These are phyloP conservation scores for Guyanaporus albipodus DNA, from an alignment of 768 basidiomycete genomes.

Conservation along the genomic window DNA sequence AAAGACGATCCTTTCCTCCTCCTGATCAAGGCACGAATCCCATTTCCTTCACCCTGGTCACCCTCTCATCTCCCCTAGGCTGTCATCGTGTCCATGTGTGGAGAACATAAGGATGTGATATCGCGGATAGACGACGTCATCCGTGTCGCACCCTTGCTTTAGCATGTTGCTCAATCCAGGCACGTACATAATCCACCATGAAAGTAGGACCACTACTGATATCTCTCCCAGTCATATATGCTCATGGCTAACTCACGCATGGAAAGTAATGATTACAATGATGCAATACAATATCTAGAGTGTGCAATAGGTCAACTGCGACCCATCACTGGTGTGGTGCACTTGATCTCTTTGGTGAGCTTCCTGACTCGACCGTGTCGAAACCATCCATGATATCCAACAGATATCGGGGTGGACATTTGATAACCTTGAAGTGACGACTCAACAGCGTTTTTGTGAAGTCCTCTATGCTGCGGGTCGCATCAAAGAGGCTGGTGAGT, in stretches of 20 bases:
- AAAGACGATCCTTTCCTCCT: neutral
- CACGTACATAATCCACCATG: neutral
- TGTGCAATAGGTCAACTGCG: neutral
- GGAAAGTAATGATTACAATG: neutral
- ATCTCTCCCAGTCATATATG: neutral
- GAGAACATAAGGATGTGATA: neutral
- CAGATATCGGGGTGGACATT: neutral
- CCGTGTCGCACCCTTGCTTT: neutral
- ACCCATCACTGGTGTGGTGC: neutral
- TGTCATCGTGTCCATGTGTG: neutral
- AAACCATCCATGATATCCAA: neutral
- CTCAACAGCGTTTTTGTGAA: neutral
- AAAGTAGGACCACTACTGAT: neutral
- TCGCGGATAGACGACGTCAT: neutral
- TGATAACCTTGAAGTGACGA: neutral
- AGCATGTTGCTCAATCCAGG: neutral
- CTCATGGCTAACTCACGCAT: neutral
- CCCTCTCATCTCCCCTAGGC: neutral
- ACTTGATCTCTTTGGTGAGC: neutral
- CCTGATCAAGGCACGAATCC: neutral
- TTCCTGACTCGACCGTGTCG: neutral
- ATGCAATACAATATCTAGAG: neutral
- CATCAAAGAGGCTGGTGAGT: neutral
- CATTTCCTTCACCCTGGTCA: neutral
- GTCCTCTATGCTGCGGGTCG: neutral